These are phyloP conservation scores for Climacium dendroides DNA, from an alignment of 225 moss, liverwort and hornwort species.

Conservation along the genomic window DNA sequence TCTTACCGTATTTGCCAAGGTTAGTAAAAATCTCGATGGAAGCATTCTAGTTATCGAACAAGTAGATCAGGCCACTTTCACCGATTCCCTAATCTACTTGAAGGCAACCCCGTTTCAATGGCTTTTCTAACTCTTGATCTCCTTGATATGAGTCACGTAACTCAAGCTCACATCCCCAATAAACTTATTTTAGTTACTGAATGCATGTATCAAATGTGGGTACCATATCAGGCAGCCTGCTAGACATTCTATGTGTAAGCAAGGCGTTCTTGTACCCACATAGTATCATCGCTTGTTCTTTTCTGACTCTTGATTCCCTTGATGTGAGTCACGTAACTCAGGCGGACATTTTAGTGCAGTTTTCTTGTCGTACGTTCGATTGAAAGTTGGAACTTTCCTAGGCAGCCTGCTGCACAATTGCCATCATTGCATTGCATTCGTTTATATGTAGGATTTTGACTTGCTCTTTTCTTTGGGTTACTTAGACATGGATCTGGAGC, in stretches of 20 bases:
- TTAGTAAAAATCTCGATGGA: conserved; percentile 2
- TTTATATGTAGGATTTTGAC: background rate
- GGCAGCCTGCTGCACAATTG: too few relatives aligned
- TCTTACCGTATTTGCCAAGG: conserved; percentile 14
- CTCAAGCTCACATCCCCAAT: background rate
- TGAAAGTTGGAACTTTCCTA: too few relatives aligned
- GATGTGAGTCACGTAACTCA: conserved; percentile 1
- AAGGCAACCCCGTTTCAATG: too few relatives aligned
- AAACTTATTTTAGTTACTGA: background rate
- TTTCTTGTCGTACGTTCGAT: accelerated
- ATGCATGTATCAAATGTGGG: background rate
- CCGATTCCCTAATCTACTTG: too few relatives aligned
- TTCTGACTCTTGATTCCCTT: conserved; percentile 4
- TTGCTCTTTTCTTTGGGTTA: too few relatives aligned
- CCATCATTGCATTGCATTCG: too few relatives aligned
- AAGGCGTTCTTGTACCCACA: conserved; percentile 6
- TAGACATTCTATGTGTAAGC: background rate
- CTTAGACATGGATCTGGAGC: accelerated
- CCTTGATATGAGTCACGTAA: conserved; percentile 1
- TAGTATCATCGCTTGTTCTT: background rate
- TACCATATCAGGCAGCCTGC: background rate
- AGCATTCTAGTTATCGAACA: conserved; percentile 10
- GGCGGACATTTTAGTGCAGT: background rate
- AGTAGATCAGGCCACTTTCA: background rate
- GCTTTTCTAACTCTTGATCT: conserved; percentile 9